Evolutionary conservation across 2,329 filamentous ascomycete genomes (phyloP), one percentile per base, ranked within the genome.

Genomic region (Penicillium sumatraense): DNA sequence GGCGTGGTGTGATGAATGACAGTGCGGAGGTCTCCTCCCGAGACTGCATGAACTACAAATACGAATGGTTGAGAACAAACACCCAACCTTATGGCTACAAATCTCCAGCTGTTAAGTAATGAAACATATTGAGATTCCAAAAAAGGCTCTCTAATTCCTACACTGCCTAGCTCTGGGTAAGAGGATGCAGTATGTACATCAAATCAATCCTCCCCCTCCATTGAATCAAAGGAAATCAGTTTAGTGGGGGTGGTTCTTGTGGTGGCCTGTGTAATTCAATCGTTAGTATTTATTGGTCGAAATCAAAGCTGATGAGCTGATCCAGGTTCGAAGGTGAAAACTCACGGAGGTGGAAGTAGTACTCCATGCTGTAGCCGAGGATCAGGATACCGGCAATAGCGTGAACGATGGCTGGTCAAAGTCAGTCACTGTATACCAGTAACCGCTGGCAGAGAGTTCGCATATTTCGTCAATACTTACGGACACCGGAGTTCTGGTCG

Each of bases 191-290:
- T 76, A 75, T 77, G 69, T 76, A 76, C 73, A 76, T 68, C 65
- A 61, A 44, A 27, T 44, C 38, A 42, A 64, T 67, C 67, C 65
- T 65, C 66, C 65, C 50, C 60, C 56, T 50, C 54, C 16, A 31
- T 60, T 29, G 51, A 54, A 56, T 59, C 47, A 56, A 53, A 45
- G 35, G 29, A 58, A 54, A 60, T 36, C 27, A 56, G 58, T 74
- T 82, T 96, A 99, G 85, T 99, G 95, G 71, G 91, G 90, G 80
- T 99, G 96, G 89, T 99, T 98, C 90, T 99, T 99, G 90, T 98
- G 93, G 87, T 99, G 93, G 72, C 95, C 95, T 99, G n/a, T 68
- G 51, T 50, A 42, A 57, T 41, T 51, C 63, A 46, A 26, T 16
- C 45, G 35, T 36, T 36, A 41, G 14, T 2, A 9, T 11, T 38